phyloP scores from a whole-genome alignment of 208 protist genomes.

The Acanthamoeba lenticulata region DNA sequence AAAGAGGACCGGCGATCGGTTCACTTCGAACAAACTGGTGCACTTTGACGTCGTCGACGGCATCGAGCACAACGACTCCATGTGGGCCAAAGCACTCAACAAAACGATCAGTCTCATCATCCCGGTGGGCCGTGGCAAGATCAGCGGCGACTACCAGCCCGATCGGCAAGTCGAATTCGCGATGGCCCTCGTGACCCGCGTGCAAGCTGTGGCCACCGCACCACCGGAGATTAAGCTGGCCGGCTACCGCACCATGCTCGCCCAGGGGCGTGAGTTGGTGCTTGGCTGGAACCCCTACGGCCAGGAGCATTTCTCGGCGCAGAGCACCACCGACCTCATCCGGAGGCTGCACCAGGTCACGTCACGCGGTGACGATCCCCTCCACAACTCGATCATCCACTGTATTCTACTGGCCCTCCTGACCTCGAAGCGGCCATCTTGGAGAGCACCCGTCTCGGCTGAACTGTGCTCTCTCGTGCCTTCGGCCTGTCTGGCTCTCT shows the following conservation, averaged over 20 bases:
- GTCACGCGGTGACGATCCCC: not conserved
- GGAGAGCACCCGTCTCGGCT: not conserved
- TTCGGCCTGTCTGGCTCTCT: not conserved
- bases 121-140: not conserved
- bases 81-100: not conserved
- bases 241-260: not conserved
- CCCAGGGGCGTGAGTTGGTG: not conserved
- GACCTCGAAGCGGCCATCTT: not conserved
- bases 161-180: not conserved
- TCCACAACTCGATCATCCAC: not conserved
- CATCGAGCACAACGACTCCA: not conserved
- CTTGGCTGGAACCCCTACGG: not conserved
- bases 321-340: not conserved
- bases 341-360: not conserved
- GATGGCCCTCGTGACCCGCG: not conserved
- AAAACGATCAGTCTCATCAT: not conserved
- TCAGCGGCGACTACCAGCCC: not conserved
- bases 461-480: not conserved
- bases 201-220: not conserved
- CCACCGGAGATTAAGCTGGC: not conserved
- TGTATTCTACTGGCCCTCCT: constrained; percentile 4
- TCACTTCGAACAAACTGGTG: not conserved
- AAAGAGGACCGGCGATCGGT: not conserved
- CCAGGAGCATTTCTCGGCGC: not conserved
- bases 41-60: not conserved